Base-by-base conservation (phyloP, 2,329 filamentous ascomycete genomes). In the Trichoderma sp. region DNA sequence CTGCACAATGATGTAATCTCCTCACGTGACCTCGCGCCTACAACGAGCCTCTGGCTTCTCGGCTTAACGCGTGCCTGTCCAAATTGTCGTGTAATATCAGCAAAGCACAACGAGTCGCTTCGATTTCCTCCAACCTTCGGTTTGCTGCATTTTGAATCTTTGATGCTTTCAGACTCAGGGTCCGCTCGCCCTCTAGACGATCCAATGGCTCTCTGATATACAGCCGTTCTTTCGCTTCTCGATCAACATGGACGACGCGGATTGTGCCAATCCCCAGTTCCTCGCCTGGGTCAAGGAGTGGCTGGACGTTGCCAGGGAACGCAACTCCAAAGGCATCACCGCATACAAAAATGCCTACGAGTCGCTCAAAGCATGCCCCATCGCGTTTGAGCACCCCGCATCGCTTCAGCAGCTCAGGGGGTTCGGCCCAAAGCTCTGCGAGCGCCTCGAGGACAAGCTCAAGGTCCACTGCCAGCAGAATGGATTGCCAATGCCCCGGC, bases 271-370 rank as follows among this genome's bases (percentile, higher is more conserved):
- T 71, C 88, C 90, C 5, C 81, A 91, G 47, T 82, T 92, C 9
- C 81, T 93, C 12, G 78, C 79, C 68, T 93, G 90, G 87, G 86
- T 93, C 58, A 88, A 90, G 72, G 90, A 93, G 79, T 92, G 89
- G 89, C 83, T 90, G 57, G 89, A 93, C 51, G 74, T 84, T 47
- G 90, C 90, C 14, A 82, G 84, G 56, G 86, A 91, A 69, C 84
- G 84, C 52, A 91, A 89, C 72, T 85, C 86, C 19, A 92, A 91
- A 73, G 89, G 89, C 24, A 78, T 87, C 26, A 85, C 83, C n/a
- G 88, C 85, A 0, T 94, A 93, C 75, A 90, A 86, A 68, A 87
- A 89, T 70, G 91, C 91, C 1, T 92, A 92, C 72, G 84, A 91
- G 65, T 90, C 91, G 2, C 85, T 95, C 75, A 91, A 88, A 76